phyloP scores from a whole-genome alignment of 2,329 filamentous ascomycete species.

The Diaporthe amygdali region DNA sequence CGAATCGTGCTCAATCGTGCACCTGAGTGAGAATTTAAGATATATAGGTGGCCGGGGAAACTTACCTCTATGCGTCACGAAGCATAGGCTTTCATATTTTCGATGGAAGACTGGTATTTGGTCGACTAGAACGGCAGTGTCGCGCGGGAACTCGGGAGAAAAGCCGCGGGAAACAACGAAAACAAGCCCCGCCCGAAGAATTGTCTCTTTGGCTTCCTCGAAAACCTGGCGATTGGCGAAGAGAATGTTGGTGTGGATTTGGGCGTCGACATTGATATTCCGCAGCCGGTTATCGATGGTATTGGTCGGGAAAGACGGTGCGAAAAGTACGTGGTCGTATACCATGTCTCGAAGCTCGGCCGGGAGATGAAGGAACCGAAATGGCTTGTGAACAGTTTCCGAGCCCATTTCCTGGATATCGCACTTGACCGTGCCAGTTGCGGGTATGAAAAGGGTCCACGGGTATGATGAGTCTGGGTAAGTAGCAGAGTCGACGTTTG shows the following conservation, averaged over 20 bases:
- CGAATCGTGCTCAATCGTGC: not conserved
- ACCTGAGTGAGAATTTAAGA: rapidly evolving
- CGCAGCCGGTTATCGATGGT: too few species aligned
- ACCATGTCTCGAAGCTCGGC: not conserved
- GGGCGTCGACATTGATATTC: not conserved
- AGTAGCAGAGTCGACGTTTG: too few species aligned
- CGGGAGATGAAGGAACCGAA: not conserved
- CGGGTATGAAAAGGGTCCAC: too few species aligned
- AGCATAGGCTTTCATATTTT: not conserved
- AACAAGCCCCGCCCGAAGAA: not conserved
- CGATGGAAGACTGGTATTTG: not conserved
- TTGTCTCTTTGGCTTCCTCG: not conserved
- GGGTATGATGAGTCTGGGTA: too few species aligned
- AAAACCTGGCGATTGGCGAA: not conserved
- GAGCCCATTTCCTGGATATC: too few species aligned
- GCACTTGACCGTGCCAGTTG: too few species aligned
- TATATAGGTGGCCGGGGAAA: not conserved
- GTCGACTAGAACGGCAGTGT: not conserved
- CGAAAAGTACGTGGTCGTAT: not conserved
- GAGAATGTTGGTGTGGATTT: not conserved
- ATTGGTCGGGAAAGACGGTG: not conserved
- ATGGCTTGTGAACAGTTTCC: not conserved
- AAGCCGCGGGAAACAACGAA: not conserved
- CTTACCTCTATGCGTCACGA: not conserved
- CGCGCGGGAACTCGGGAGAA: too few species aligned